These are phyloP conservation scores for Tolypocladium endophyticum DNA, from an alignment of 2,329 filamentous ascomycete genomes.

Conservation along the genomic window DNA sequence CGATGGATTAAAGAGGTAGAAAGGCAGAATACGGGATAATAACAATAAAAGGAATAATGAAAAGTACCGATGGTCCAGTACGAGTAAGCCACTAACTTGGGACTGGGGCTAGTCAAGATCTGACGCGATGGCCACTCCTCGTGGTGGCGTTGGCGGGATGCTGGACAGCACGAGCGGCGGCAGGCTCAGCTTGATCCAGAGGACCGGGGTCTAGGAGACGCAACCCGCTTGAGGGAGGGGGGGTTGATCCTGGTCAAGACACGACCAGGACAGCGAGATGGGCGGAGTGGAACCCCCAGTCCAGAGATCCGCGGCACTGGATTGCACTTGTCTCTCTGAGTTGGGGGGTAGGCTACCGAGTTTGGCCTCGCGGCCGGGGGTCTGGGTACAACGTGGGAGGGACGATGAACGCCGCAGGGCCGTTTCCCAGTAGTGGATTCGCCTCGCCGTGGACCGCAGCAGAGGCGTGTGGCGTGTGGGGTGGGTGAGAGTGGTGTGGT, in stretches of 20 bases:
- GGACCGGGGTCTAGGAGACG: slow-evolving; percentile 1
- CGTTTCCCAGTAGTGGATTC: background rate
- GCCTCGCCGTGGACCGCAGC: background rate
- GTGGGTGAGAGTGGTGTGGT: background rate
- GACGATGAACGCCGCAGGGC: background rate
- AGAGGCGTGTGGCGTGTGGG: background rate
- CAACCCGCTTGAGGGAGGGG: background rate
- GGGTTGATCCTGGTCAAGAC: background rate
- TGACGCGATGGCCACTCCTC: slow-evolving; percentile 20
- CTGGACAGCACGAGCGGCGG: slow-evolving; percentile 10
- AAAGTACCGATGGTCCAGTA: slow-evolving; percentile 6
- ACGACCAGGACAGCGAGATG: slow-evolving; percentile 4
- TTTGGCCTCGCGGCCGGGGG: slow-evolving; percentile 7
- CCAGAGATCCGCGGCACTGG: slow-evolving; percentile 21
- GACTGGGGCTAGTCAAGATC: slow-evolving; percentile 16
- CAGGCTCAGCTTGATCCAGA: slow-evolving; percentile 3
- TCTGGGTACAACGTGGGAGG: slow-evolving; percentile 11
- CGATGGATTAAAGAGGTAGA: background rate
- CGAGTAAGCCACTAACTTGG: slow-evolving; percentile 6
- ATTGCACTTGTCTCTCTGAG: slow-evolving; percentile 19
- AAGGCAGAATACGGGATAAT: slow-evolving; percentile 3
- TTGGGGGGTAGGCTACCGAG: slow-evolving; percentile 12
- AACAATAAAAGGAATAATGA: slow-evolving; percentile 7
- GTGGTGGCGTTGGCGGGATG: slow-evolving; percentile 22
- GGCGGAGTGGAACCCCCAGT: slow-evolving; percentile 10